Conservation (phyloP, 148 eudicot species). For the Persicaria maculosa region DNA sequence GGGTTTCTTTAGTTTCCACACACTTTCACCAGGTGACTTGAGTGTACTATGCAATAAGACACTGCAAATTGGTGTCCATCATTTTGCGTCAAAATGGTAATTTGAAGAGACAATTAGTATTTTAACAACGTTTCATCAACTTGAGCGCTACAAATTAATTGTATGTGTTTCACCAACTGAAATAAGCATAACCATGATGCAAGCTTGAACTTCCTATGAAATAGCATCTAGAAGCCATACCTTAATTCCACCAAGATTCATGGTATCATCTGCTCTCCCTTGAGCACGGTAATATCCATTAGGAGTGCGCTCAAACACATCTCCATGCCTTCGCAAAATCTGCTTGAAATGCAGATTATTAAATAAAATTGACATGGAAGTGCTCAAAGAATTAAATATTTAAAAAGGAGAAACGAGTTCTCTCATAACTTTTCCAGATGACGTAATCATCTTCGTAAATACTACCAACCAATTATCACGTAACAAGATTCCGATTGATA, state of each 20-base stretch:
- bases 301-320: constrained; percentile 77
- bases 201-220: not conserved
- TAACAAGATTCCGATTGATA: too few species aligned
- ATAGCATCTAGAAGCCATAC: constrained; percentile 23
- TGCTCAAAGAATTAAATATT: not conserved
- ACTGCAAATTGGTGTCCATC: too few species aligned
- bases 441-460: too few species aligned
- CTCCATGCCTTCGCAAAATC: constrained; percentile 92
- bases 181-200: not conserved
- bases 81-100: too few species aligned
- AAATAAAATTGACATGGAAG: not conserved
- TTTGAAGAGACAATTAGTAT: too few species aligned
- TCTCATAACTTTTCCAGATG: too few species aligned
- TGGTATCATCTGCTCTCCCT: constrained; percentile 97
- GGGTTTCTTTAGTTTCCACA: too few species aligned
- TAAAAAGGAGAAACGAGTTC: not conserved
- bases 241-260: constrained; percentile 99
- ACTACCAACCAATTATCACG: too few species aligned
- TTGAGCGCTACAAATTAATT: too few species aligned
- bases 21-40: too few species aligned
- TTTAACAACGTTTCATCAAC: too few species aligned
- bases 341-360: constrained; percentile 14
- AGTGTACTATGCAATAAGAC: too few species aligned
- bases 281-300: constrained; percentile 89
- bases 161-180: not conserved